These are phyloP conservation scores for Colletotrichum musae DNA, from an alignment of 2,329 filamentous ascomycete genomes.

Conservation along the genomic window DNA sequence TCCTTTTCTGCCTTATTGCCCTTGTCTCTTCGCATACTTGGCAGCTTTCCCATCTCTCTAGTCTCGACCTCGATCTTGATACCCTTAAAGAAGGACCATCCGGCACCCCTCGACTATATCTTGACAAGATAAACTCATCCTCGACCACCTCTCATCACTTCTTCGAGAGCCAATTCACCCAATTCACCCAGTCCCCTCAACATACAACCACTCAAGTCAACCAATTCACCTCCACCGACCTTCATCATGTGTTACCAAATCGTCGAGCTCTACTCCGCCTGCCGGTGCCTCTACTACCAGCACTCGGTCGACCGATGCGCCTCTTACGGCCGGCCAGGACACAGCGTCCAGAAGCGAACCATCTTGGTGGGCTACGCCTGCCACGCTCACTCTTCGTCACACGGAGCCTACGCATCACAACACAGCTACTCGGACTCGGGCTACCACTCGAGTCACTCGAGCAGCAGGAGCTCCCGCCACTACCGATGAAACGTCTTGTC, in stretches of 20 bases:
- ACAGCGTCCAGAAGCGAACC: slow-evolving; percentile 79
- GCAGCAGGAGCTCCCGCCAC: slow-evolving; percentile 56
- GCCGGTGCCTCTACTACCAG: slow-evolving; percentile 89
- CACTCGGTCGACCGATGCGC: slow-evolving; percentile 89
- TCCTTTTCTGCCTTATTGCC: slow-evolving; percentile 46
- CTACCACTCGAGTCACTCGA: slow-evolving; percentile 66
- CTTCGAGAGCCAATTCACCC: slow-evolving; percentile 3
- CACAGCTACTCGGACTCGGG: slow-evolving; percentile 68
- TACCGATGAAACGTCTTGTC: slow-evolving; percentile 69
- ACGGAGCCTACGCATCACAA: slow-evolving; percentile 55
- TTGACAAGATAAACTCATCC: slow-evolving; percentile 37
- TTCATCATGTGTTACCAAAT: slow-evolving; percentile 87
- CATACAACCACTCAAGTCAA: not conserved
- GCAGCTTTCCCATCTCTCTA: slow-evolving; percentile 35
- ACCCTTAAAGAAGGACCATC: slow-evolving; percentile 28
- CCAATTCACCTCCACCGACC: slow-evolving; percentile 5
- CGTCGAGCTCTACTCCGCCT: slow-evolving; percentile 87
- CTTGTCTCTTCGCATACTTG: slow-evolving; percentile 35
- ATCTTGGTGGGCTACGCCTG: slow-evolving; percentile 90
- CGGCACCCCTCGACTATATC: slow-evolving; percentile 19
- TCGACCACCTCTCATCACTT: slow-evolving; percentile 15
- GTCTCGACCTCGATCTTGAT: slow-evolving; percentile 14
- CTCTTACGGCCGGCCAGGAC: slow-evolving; percentile 80
- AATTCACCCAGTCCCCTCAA: not conserved
- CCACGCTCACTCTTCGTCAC: slow-evolving; percentile 62